Base-by-base conservation (phyloP, 306 rosid species). In the Dryas drummondii region DNA sequence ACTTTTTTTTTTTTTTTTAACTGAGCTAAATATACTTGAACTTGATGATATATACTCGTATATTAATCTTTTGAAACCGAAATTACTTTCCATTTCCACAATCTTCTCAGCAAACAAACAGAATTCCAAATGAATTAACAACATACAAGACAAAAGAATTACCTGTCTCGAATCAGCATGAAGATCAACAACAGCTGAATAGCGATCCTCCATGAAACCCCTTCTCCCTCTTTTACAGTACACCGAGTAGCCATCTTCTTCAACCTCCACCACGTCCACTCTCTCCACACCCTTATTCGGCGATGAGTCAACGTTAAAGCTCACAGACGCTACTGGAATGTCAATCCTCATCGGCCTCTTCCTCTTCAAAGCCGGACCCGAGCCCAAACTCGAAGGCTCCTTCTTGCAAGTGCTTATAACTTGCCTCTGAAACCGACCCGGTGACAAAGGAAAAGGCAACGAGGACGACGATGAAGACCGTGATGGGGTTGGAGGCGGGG, bases 151-250 rank as follows among this genome's bases (percentile, higher is more conserved):
- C 32, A 2, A 17, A 61, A 56, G 0, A 61, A 41, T 6, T 81
- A 86, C 90, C 84, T 81, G 90, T 51, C 59, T 65, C 51, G 86
- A 83, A 78, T 84, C 82, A 49, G 73, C 80, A 6, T 54, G 79
- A 56, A 66, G 77, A 53, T 80, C 80, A 54, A 79, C 83, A 4
- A 65, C 59, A 1, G 84, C 90, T 0, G 90, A 82, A 79, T 84
- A 87, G 3, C 90, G 86, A 74, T 87, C 86, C 86, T 87, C 86
- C 77, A 84, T 82, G 0, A 16, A 46, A 26, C 83, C 82, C 32
- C 88, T 63, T 42, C 76, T 84, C n/a, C 90, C 90, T 76, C 86
- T 67, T 68, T 87, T 87, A 66, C 88, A 87, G 62, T 73, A 84
- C 50, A 87, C 84, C 26, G 90, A 84, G 40, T 82, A 87, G 3